phyloP scores from a whole-genome alignment of 371 early-diverging fungal species.

The Circinella minor region DNA sequence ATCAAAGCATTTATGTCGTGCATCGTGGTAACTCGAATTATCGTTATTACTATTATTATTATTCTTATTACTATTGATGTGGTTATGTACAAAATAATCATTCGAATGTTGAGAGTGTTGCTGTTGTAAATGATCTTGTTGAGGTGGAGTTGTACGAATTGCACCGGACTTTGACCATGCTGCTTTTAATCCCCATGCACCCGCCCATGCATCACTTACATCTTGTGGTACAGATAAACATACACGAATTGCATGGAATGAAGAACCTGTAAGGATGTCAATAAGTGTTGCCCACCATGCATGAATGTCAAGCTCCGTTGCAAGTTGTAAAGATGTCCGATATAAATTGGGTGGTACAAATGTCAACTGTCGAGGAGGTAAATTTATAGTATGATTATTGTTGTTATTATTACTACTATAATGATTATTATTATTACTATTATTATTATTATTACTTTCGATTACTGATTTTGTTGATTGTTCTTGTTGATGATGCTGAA shows the following conservation, averaged over 20 bases:
- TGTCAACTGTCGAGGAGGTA: constrained; percentile 20
- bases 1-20: constrained; percentile 47
- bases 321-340: constrained; percentile 45
- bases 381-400: constrained; percentile 27
- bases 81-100: constrained; percentile 42
- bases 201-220: constrained; percentile 48
- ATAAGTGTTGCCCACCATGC: constrained; percentile 52
- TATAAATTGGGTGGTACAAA: constrained; percentile 54
- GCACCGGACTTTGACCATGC: constrained; percentile 35
- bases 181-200: constrained; percentile 58
- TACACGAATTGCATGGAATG: constrained; percentile 50
- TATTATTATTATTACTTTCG: constrained; percentile 8
- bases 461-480: constrained; percentile 2
- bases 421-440: neutral
- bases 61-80: constrained; percentile 3
- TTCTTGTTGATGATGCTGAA: constrained; percentile 30
- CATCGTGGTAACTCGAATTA: neutral
- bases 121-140: constrained; percentile 12
- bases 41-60: no score
- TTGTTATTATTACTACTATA: constrained; percentile 11
- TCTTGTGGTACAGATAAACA: constrained; percentile 54
- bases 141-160: constrained; percentile 13
- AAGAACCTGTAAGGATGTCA: constrained; percentile 41
- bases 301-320: constrained; percentile 47
- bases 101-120: constrained; percentile 4